Conservation (phyloP, 225 moss, liverwort and hornwort species). For the Neckera pumila region DNA sequence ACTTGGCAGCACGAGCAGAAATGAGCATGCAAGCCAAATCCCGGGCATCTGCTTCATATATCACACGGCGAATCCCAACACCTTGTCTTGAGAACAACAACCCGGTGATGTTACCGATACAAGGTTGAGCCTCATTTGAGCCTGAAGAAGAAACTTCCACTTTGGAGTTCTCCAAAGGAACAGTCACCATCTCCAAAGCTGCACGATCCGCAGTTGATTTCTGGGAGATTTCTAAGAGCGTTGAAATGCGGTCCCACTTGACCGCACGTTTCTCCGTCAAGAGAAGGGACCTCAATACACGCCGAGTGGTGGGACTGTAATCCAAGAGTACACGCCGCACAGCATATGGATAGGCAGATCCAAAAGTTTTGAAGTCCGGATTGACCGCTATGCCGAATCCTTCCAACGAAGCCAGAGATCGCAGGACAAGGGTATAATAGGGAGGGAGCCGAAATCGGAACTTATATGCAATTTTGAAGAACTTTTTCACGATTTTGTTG, state of each 20-base stretch:
- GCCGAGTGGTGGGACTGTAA: slow-evolving; percentile 57
- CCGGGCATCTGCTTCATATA: slow-evolving; percentile 60
- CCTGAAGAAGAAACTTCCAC: not conserved
- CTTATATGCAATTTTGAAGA: slow-evolving; percentile 82
- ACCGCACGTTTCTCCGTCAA: slow-evolving; percentile 49
- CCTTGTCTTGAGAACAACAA: slow-evolving; percentile 54
- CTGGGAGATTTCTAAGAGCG: slow-evolving; percentile 38
- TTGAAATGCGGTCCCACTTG: slow-evolving; percentile 70
- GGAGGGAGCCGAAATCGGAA: slow-evolving; percentile 85
- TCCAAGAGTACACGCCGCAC: slow-evolving; percentile 64
- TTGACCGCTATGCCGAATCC: slow-evolving; percentile 81
- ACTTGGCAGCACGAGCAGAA: slow-evolving; percentile 38
- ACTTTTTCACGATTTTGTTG: slow-evolving; percentile 72
- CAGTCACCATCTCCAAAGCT: slow-evolving; percentile 18
- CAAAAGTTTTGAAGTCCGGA: slow-evolving; percentile 80
- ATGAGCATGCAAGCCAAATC: slow-evolving; percentile 57
- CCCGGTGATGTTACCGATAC: slow-evolving; percentile 1
- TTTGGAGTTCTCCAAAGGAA: slow-evolving; percentile 2
- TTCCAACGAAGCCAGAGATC: slow-evolving; percentile 83
- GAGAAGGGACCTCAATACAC: slow-evolving; percentile 69
- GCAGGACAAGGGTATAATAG: slow-evolving; percentile 83
- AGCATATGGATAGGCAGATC: slow-evolving; percentile 81
- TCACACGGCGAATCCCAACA: slow-evolving; percentile 58
- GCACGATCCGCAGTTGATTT: slow-evolving; percentile 41
- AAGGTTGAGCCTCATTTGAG: slow-evolving; percentile 1